A percentile compares a stretch with the other conserved stretches of the same genome.
phyloP scores from a whole-genome alignment of 2,329 filamentous ascomycete genomes.

The Alternaria ethzedia region DNA sequence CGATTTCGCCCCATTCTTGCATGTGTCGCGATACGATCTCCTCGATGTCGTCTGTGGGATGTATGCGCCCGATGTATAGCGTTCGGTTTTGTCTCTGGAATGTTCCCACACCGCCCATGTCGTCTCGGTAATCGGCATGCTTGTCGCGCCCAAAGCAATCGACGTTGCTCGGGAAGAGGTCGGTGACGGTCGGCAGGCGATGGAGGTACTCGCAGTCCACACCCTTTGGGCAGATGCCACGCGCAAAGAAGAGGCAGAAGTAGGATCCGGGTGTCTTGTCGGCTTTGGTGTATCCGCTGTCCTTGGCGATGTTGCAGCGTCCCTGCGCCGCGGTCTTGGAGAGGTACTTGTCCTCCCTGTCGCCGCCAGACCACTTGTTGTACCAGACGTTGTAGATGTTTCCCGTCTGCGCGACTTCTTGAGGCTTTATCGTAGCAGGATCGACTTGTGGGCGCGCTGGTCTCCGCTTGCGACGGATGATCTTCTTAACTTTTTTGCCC shows the following conservation, averaged over 20 bases:
- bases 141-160: slow-evolving; percentile 97
- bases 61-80: slow-evolving; percentile 90
- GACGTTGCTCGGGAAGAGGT: slow-evolving; percentile 90
- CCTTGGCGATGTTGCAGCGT: slow-evolving; percentile 84
- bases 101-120: slow-evolving; percentile 95
- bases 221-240: slow-evolving; percentile 82
- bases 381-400: slow-evolving; percentile 99
- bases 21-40: slow-evolving; percentile 95
- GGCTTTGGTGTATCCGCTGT: slow-evolving; percentile 58
- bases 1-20: slow-evolving; percentile 93
- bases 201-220: slow-evolving; percentile 95
- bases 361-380: slow-evolving; percentile 97
- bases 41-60: slow-evolving; percentile 96
- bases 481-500: slow-evolving; percentile 81
- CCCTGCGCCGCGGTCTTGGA: slow-evolving; percentile 81
- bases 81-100: slow-evolving; percentile 95
- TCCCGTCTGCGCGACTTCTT: slow-evolving; percentile 89
- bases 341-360: slow-evolving; percentile 89
- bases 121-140: slow-evolving; percentile 89
- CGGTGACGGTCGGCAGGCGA: slow-evolving; percentile 82
- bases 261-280: slow-evolving; percentile 68
- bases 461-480: slow-evolving; percentile 87
- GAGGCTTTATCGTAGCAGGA: slow-evolving; percentile 78
- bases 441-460: slow-evolving; percentile 93
- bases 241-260: slow-evolving; percentile 91